Evolutionary conservation across 2,329 filamentous ascomycete genomes (phyloP).

Genomic region (Elsinoe perseae): DNA sequence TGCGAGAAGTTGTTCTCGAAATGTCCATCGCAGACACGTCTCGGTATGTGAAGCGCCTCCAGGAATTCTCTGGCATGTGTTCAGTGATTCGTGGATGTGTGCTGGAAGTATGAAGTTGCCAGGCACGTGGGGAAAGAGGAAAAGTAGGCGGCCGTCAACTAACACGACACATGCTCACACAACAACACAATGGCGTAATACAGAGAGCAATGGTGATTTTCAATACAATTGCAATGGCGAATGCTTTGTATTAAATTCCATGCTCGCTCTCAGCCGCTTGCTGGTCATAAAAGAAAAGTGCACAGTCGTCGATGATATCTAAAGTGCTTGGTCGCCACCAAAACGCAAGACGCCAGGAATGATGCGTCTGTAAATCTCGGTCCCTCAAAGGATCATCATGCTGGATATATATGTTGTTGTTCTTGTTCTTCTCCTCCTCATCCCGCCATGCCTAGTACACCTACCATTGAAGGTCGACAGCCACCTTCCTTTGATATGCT

Average conservation of each 20-base stretch:
- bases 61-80: too few relatives aligned
- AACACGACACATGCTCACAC: background rate
- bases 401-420: constrained; percentile 5
- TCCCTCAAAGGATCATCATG: background rate
- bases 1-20: background rate
- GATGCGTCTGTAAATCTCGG: background rate
- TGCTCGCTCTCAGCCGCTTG: constrained; percentile 5
- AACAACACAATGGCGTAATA: too few relatives aligned
- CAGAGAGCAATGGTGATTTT: too few relatives aligned
- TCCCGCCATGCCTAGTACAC: too few relatives aligned
- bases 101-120: background rate
- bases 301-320: constrained; percentile 13
- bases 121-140: background rate
- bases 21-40: too few relatives aligned
- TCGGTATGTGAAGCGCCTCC: too few relatives aligned
- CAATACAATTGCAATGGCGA: background rate
- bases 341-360: background rate
- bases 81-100: too few relatives aligned
- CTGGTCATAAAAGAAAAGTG: constrained; percentile 8
- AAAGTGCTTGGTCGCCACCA: background rate
- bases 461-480: too few relatives aligned
- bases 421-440: background rate
- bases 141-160: too few relatives aligned
- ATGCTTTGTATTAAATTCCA: constrained; percentile 11
- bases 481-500: too few relatives aligned